These are phyloP conservation scores for Schoenoplectus triqueter DNA, from an alignment of 202 grass and related monocot species.

Conservation along the genomic window DNA sequence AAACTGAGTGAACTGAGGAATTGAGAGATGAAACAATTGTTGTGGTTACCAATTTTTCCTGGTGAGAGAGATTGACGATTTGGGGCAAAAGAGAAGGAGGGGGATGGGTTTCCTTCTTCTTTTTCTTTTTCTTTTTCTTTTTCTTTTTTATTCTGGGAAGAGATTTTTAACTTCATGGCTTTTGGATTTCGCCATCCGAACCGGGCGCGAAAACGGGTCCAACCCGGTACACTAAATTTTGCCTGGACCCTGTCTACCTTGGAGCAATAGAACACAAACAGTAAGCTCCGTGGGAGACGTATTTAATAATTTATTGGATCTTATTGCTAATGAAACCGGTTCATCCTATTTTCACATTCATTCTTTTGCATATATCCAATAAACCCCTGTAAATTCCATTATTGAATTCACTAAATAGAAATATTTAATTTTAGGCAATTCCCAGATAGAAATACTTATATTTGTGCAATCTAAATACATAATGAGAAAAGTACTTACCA, in stretches of 20 bases:
- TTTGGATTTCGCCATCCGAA: not conserved
- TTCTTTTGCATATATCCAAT: not conserved
- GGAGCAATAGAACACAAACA: not conserved
- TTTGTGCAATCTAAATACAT: not conserved
- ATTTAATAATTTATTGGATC: not conserved
- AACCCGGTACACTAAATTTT: not conserved
- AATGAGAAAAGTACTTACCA: too few relatives aligned
- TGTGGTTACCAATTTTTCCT: not conserved
- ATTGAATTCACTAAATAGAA: slow-evolving; percentile 4
- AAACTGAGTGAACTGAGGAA: not conserved
- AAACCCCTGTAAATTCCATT: not conserved
- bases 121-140: not conserved
- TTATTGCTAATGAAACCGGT: not conserved
- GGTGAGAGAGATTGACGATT: slow-evolving; percentile 23
- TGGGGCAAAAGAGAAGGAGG: slow-evolving; percentile 13
- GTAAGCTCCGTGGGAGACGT: not conserved
- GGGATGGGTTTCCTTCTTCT: slow-evolving; percentile 34
- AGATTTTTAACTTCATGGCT: slow-evolving; percentile 17
- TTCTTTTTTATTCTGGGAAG: not conserved
- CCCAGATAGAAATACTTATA: not conserved
- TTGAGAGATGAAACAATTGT: slow-evolving; percentile 3
- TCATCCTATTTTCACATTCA: not conserved
- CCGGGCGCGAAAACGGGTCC: not conserved
- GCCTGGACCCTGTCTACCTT: not conserved
- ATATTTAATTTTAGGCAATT: not conserved